These are phyloP conservation scores for Botryotinia calthae DNA, from an alignment of 2,329 filamentous ascomycete species.

Conservation along the genomic window DNA sequence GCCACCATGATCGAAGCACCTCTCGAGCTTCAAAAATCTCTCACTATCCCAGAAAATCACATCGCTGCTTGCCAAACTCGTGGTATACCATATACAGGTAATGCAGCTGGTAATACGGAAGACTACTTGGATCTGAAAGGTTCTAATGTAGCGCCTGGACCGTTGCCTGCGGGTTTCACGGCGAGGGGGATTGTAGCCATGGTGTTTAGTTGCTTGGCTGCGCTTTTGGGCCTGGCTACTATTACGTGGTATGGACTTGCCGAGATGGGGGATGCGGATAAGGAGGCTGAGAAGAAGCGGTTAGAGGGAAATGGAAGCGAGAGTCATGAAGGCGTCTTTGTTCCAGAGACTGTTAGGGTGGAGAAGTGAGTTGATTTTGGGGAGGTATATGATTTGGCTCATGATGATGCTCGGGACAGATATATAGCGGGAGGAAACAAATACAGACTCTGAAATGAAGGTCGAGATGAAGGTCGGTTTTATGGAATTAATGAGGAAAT, in stretches of 20 bases:
- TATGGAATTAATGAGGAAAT: not conserved
- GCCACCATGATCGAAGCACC: conserved; percentile 52
- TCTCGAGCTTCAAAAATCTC: conserved; percentile 33
- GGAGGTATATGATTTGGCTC: not conserved
- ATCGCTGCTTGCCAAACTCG: conserved; percentile 55
- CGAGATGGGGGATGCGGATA: conserved; percentile 37
- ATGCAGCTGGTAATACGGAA: conserved; percentile 69
- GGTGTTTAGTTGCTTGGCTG: conserved; percentile 35
- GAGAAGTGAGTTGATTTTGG: not conserved
- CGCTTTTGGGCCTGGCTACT: conserved; percentile 33
- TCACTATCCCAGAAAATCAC: conserved; percentile 60
- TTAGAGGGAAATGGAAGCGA: not conserved
- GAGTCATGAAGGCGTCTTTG: not conserved
- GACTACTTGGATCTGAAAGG: conserved; percentile 63
- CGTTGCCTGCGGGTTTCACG: conserved; percentile 36
- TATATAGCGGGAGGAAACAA: not conserved
- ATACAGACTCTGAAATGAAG: not conserved
- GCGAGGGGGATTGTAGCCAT: conserved; percentile 37
- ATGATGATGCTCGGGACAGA: accelerated
- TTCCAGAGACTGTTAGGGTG: not conserved
- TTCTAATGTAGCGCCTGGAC: conserved; percentile 36
- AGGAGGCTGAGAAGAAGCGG: conserved; percentile 28
- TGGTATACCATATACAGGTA: conserved; percentile 56
- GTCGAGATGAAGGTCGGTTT: too few relatives aligned
- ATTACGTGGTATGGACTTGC: conserved; percentile 37